phyloP scores from a whole-genome alignment of 495 filamentous ascomycete genomes.

The Lasiosphaeria miniovina region DNA sequence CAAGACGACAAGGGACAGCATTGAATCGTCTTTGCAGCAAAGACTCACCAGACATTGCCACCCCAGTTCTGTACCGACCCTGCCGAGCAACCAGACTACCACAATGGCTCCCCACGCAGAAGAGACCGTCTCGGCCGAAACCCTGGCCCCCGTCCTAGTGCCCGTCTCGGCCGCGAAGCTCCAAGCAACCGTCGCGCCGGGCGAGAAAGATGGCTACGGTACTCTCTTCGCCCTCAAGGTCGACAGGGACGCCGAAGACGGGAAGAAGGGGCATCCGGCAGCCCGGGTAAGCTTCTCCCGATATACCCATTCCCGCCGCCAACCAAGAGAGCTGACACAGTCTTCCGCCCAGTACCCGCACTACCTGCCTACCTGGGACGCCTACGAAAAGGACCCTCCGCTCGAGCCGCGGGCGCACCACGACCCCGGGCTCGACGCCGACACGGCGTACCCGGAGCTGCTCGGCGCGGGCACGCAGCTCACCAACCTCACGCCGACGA shows the following conservation, averaged over 20 bases:
- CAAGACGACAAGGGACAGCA: too few relatives aligned
- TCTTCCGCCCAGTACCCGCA: constrained; percentile 3
- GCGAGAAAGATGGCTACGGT: neutral
- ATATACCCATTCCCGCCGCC: neutral
- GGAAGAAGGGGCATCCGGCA: neutral
- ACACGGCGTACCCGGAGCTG: neutral
- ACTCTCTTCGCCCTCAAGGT: neutral
- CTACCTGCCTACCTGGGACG: constrained; percentile 9
- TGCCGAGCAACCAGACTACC: too few relatives aligned
- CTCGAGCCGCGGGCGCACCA: neutral
- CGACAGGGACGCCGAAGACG: neutral
- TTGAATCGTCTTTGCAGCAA: neutral
- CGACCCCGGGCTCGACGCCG: constrained; percentile 4
- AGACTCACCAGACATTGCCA: neutral
- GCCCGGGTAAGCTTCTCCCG: neutral
- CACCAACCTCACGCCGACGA: neutral
- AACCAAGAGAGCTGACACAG: neutral
- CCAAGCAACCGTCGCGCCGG: neutral
- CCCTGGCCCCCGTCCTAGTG: neutral
- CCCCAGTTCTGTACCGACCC: neutral
- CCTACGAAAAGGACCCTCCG: neutral
- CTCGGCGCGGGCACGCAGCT: neutral
- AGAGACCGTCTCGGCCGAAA: neutral
- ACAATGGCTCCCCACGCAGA: constrained; percentile 5
- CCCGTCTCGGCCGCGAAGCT: neutral